A percentile compares a stretch with the other conserved stretches of the same genome.
These are phyloP conservation scores for Wallacemonas sp. DNA, from an alignment of 208 protist genomes.

Conservation along the genomic window DNA sequence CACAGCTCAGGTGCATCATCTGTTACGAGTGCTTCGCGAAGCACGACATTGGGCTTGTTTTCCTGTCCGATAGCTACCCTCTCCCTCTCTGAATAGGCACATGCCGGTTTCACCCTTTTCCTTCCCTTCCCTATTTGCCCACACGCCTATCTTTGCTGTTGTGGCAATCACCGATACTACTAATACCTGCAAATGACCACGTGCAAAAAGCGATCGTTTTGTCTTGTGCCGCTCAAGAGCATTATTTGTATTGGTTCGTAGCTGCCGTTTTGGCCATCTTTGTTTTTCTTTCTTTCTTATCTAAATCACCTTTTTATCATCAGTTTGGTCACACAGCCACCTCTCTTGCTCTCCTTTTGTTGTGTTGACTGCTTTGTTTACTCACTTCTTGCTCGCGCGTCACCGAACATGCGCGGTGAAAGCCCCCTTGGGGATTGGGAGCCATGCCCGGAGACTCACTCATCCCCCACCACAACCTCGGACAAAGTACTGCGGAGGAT, in stretches of 20 bases:
- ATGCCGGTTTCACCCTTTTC: constrained; percentile 19
- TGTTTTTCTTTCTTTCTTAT: neutral
- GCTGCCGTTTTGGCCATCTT: neutral
- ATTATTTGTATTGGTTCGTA: no score
- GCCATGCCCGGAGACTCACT: neutral
- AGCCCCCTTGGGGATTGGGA: neutral
- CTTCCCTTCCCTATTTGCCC: constrained; percentile 5
- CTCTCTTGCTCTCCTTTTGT: neutral
- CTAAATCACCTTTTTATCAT: neutral
- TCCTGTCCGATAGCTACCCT: neutral
- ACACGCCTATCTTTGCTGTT: constrained; percentile 11
- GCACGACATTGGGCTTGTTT: neutral
- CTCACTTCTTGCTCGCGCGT: no score
- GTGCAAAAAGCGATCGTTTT: no score
- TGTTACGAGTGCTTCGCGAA: constrained; percentile 3
- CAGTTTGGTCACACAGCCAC: neutral
- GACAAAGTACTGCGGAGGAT: neutral
- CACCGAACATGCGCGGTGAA: neutral
- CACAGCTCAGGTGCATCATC: no score
- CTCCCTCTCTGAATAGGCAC: neutral
- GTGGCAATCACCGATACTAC: neutral
- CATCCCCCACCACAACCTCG: neutral
- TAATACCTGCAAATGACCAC: no score
- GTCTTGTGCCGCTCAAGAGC: no score
- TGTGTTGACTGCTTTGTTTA: neutral